Base-by-base conservation (phyloP, 2,329 filamentous ascomycete genomes). In the Pezicula rhizophila region DNA sequence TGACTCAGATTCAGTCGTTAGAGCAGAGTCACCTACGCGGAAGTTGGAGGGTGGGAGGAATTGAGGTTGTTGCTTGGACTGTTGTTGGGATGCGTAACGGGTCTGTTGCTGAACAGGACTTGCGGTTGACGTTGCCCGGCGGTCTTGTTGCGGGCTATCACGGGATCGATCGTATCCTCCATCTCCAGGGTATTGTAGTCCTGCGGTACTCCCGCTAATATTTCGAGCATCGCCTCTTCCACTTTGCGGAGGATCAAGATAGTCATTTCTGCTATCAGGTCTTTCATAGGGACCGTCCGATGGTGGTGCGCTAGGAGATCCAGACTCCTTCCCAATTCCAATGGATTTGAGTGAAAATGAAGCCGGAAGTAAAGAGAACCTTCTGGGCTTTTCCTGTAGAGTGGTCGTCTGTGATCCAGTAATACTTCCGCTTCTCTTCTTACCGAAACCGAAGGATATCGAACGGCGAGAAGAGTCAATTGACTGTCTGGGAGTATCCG, bases 391-490 rank as follows among this genome's bases (percentile, higher is more conserved):
- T 68, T 85, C 75, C 64, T 58, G 81, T 64, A 59, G 52, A 20
- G 55, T 49, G 15, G 44, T 60, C 2, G 52, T 69, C 58, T 80
- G 78, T 4, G 78, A 81, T 11, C 77, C 79, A 26, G 68, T 61
- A 46, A 85, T 78, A 61, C 82, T 83, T 52, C 85, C 84, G 59
- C 82, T 87, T 53, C 76, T 74, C 71, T 87, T 89, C 71, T 83
- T 86, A 37, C 79, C 80, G 15, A 87, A 74, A 2, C 80, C 82
- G 42, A 87, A 70, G 1, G 84, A 84, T 62, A 87, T 85, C 0
- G 86, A 89, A 41, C 84, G 80, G 20, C 86, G 79, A 28, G 80
- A 38, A 15, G 85, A 90, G 56, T 91, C 87, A 61, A 87, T 80
- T 1, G 87, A 91, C 37, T 75, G 73, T 42, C 86, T 75, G 8